Percentiles rank a stretch among this genome's conserved stretches.
Conservation (phyloP, 2,329 filamentous ascomycete genomes). For the Exophiala alcalophila region DNA sequence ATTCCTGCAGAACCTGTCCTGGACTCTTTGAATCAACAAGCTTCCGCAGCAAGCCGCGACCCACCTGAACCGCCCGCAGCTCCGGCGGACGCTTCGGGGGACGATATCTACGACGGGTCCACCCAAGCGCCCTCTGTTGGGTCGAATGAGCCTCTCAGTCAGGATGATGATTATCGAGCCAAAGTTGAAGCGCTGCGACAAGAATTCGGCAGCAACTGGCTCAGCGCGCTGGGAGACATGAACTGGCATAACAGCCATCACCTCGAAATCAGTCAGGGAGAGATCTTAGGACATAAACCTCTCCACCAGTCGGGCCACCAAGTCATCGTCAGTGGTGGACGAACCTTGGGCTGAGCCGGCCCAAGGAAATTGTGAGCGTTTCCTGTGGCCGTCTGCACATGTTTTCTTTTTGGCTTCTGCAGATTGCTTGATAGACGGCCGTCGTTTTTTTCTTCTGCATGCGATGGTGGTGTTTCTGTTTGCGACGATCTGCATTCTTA, state of each 20-base stretch:
- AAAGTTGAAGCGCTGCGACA: conserved; percentile 83
- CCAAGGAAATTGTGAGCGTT: background rate
- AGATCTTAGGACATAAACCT: conserved; percentile 26
- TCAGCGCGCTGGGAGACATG: conserved; percentile 82
- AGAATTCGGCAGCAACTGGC: conserved; percentile 82
- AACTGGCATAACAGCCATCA: conserved; percentile 44
- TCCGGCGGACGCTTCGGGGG: conserved; percentile 7
- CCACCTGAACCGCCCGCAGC: conserved; percentile 58
- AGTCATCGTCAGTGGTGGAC: conserved; percentile 42
- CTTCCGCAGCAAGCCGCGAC: conserved; percentile 22
- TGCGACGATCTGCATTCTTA: conserved; percentile 19
- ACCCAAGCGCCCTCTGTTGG: conserved; percentile 11
- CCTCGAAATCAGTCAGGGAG: conserved; percentile 25
- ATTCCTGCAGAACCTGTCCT: conserved; percentile 7
- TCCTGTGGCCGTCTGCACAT: conserved; percentile 1
- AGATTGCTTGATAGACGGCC: conserved; percentile 14
- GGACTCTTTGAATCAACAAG: conserved; percentile 20
- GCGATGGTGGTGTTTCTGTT: conserved; percentile 6
- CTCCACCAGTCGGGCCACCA: conserved; percentile 38
- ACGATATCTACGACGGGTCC: conserved; percentile 14
- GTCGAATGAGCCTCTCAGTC: conserved; percentile 10
- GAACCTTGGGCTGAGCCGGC: conserved; percentile 35
- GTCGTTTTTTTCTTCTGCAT: no score
- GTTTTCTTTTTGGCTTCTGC: conserved; percentile 2
- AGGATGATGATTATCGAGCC: conserved; percentile 71